Base-by-base conservation (phyloP, 176 grass and related monocot genomes). In the Rhynchospora pubera region DNA sequence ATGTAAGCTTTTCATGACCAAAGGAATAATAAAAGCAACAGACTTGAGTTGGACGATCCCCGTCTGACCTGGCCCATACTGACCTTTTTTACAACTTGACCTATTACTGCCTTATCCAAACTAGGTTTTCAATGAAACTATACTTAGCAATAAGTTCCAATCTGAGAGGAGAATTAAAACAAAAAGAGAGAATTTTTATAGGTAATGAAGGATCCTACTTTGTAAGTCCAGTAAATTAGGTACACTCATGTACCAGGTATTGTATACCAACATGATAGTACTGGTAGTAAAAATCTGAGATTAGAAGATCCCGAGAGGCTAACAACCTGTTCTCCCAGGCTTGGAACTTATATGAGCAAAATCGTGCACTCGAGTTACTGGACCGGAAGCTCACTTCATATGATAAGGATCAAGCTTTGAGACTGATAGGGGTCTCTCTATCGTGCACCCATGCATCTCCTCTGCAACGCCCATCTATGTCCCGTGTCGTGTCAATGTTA, bases 321-420 rank as follows among this genome's bases (percentile, higher is more conserved):
- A 68, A 21, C 56, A 53, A 21, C 56, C 66, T 45, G 73, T 39
- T 8, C 5, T 75, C 57, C 73, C 83, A 94, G 92, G 91, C 85
- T 0, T 97, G 93, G 93, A 77, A 80, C 65, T 81, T 97, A 83
- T 88, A 91, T 3, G 93, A 97, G 48, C 57, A 88, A 42, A 71
- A 84, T 3, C 77, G 60, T 5, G 85, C 85, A 12, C 15, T 97
- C 15, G 89, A 91, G 18, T 23, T 97, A 18, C 24, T 97, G 5
- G 93, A 97, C 72, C 81, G 72, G 7, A 85, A 69, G 78, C 69
- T 94, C 11, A 9, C 55, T 13, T 71, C 84, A 55, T 88, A 63
- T 79, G 58, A 94, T 7, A 43, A 30, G 6, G 83, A 91, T 46
- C 87, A 91, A 79, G 89, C 82, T 18, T 43, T 85, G 7, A 81